Percentiles rank a stretch among this genome's conserved stretches.
Evolutionary conservation across 2,329 filamentous ascomycete species (phyloP).

Genomic region (Setomelanomma holmii): DNA sequence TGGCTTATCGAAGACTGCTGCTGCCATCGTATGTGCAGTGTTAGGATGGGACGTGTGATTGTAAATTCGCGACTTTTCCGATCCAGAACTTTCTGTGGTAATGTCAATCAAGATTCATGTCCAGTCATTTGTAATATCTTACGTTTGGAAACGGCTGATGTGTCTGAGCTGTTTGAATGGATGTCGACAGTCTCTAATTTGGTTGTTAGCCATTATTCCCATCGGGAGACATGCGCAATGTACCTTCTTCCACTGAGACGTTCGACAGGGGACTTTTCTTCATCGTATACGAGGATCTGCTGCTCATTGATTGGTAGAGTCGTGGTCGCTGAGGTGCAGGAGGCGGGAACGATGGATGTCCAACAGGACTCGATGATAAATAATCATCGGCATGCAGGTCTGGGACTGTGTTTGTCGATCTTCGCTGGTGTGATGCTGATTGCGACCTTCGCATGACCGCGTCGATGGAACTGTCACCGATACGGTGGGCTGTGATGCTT

Average conservation of each 20-base stretch:
- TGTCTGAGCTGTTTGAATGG: conserved; percentile 11
- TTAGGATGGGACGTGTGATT: too few species aligned
- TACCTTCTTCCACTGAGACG: conserved; percentile 18
- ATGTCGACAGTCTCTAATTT: conserved; percentile 10
- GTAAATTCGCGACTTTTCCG: too few species aligned
- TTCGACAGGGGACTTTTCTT: conserved; percentile 23
- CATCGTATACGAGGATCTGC: conserved; percentile 19
- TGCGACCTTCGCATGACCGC: conserved; percentile 31
- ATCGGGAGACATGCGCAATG: neutral
- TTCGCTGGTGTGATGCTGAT: conserved; percentile 2
- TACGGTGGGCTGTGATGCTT: conserved; percentile 6
- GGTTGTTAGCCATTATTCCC: neutral
- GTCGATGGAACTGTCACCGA: conserved; percentile 24
- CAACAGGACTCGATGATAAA: neutral
- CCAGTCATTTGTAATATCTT: neutral
- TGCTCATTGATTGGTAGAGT: conserved; percentile 7
- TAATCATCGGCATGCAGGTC: neutral
- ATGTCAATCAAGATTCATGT: too few species aligned
- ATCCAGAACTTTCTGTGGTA: too few species aligned
- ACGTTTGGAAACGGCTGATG: neutral
- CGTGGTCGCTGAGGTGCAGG: conserved; percentile 10
- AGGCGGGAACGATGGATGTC: conserved; percentile 1
- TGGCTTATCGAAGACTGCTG: neutral
- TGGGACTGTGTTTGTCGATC: neutral
- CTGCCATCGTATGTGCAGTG: neutral